Conservation (phyloP, 768 basidiomycete species). For the Lyophyllum decastes region DNA sequence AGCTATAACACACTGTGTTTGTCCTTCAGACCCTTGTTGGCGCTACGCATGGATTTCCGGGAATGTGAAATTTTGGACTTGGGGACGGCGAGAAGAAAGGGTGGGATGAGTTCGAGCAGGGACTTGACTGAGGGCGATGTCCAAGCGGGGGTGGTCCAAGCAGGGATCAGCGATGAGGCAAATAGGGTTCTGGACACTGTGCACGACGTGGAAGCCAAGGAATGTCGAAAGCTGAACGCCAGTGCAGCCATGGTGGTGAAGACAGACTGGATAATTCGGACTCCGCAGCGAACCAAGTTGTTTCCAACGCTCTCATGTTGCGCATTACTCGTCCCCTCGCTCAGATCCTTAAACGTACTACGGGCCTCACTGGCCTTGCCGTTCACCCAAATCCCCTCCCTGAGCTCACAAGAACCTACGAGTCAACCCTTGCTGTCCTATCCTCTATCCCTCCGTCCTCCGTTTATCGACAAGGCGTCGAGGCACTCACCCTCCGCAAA, state of each 20-base stretch:
- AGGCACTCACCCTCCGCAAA: constrained; percentile 82
- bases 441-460: constrained; percentile 75
- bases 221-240: constrained; percentile 22
- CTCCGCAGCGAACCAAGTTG: constrained; percentile 35
- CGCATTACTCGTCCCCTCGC: constrained; percentile 74
- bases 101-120: constrained; percentile 75
- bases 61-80: constrained; percentile 94
- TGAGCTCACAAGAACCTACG: constrained; percentile 72
- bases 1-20: constrained; percentile 69
- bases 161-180: constrained; percentile 17
- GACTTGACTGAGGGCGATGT: constrained; percentile 42
- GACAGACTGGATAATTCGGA: constrained; percentile 28
- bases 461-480: constrained; percentile 87
- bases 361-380: constrained; percentile 81
- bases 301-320: constrained; percentile 52
- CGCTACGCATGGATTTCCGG: constrained; percentile 90
- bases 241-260: constrained; percentile 35
- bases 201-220: constrained; percentile 13
- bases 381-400: constrained; percentile 88
- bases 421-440: constrained; percentile 72
- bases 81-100: constrained; percentile 89
- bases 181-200: constrained; percentile 11
- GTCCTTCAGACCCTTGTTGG: constrained; percentile 94
- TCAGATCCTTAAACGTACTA: constrained; percentile 73
- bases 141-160: constrained; percentile 30